These are phyloP conservation scores for Talaromyces rugulosus DNA, from an alignment of 2,329 filamentous ascomycete genomes.

Conservation along the genomic window DNA sequence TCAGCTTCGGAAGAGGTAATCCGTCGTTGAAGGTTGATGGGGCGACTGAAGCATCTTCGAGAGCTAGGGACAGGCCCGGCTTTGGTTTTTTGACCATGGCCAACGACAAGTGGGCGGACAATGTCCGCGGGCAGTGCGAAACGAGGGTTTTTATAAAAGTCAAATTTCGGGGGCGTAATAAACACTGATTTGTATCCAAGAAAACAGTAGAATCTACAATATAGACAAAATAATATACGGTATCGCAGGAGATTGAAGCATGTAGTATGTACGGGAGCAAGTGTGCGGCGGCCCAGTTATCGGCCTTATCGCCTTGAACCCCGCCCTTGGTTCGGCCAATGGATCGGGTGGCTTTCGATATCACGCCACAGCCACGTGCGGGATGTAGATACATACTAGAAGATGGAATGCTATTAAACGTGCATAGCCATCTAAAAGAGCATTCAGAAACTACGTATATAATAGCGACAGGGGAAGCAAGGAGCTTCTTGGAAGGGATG, in stretches of 20 bases:
- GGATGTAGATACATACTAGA: background rate
- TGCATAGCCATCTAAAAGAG: background rate
- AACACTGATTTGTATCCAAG: background rate
- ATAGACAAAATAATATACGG: background rate
- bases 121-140: background rate
- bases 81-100: constrained; percentile 29
- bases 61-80: constrained; percentile 27
- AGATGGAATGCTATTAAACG: background rate
- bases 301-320: background rate
- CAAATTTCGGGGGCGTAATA: background rate
- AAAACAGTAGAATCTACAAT: background rate
- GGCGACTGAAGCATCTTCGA: constrained; percentile 34
- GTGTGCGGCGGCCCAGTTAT: background rate
- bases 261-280: background rate
- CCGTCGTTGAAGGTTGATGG: constrained; percentile 60
- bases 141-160: background rate
- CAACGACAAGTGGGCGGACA: background rate
- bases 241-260: no score
- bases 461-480: background rate
- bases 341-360: background rate
- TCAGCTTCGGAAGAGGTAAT: constrained; percentile 71
- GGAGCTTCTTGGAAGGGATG: background rate
- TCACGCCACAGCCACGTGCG: background rate
- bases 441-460: background rate
- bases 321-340: background rate